Evolutionary conservation across 306 rosid genomes (phyloP).

Genomic region (Medicago lupulina): DNA sequence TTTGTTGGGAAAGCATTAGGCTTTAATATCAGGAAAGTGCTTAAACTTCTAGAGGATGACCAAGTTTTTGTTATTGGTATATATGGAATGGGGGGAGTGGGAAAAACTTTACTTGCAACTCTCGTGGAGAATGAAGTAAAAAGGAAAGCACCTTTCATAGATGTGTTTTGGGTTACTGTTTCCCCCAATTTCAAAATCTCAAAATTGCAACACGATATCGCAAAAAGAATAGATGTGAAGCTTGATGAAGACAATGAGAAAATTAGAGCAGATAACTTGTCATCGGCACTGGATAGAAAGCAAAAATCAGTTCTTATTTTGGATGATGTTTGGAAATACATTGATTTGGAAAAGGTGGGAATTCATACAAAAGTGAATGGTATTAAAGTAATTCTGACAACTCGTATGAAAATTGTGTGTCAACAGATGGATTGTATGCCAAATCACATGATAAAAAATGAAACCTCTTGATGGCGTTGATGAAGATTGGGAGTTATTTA

Average conservation of each 20-base stretch:
- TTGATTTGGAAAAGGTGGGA: constrained; percentile 40
- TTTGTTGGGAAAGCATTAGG: not conserved
- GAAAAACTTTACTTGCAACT: constrained; percentile 46
- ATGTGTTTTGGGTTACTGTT: constrained; percentile 41
- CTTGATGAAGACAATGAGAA: constrained; percentile 16
- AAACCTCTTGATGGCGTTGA: not conserved
- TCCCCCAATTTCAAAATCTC: constrained; percentile 30
- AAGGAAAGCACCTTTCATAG: not conserved
- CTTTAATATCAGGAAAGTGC: not conserved
- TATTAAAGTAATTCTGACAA: constrained; percentile 41
- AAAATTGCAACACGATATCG: constrained; percentile 36
- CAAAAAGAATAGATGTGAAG: constrained; percentile 18
- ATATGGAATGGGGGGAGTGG: constrained; percentile 51
- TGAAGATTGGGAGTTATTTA: constrained; percentile 37
- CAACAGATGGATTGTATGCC: constrained; percentile 13
- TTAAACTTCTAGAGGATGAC: not conserved
- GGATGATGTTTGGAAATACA: constrained; percentile 48
- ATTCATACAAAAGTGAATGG: constrained; percentile 11
- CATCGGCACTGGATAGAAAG: not conserved
- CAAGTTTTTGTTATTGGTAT: constrained; percentile 29
- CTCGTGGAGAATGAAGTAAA: constrained; percentile 24
- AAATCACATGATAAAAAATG: not conserved
- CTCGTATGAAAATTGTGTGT: constrained; percentile 41
- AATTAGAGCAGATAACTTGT: constrained; percentile 16
- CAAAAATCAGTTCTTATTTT: constrained; percentile 29